Evolutionary conservation across 108 stramenopile species (phyloP).

Genomic region (Stephanodiscus minutulus): DNA sequence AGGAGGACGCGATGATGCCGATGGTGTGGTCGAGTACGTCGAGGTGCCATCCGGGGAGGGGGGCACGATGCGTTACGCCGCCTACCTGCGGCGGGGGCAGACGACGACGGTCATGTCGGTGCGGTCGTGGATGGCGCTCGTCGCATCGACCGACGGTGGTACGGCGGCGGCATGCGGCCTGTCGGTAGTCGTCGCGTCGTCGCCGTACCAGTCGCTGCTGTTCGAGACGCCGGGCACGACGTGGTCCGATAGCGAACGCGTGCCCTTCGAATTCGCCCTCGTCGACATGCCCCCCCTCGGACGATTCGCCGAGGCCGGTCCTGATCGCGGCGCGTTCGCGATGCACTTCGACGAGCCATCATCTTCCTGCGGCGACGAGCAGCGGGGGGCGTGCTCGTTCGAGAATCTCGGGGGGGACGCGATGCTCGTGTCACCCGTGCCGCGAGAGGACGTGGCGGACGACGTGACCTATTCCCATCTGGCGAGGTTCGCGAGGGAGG

Average conservation of each 20-base stretch:
- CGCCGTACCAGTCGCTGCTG: conserved; percentile 32
- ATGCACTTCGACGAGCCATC: conserved; percentile 37
- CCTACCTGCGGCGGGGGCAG: neutral
- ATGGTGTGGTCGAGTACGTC: conserved; percentile 13
- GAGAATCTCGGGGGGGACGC: conserved; percentile 70
- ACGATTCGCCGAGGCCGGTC: conserved; percentile 54
- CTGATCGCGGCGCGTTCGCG: conserved; percentile 58
- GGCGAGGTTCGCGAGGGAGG: conserved; percentile 59
- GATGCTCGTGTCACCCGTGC: conserved; percentile 52
- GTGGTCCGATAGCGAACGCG: conserved; percentile 8
- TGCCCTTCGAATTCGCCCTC: conserved; percentile 69
- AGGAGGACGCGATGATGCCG: no score
- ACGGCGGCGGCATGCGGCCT: conserved; percentile 28
- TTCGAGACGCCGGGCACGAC: conserved; percentile 47
- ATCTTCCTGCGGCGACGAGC: neutral
- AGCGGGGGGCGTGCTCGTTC: conserved; percentile 47
- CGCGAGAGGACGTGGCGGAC: conserved; percentile 18
- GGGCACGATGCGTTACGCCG: conserved; percentile 28
- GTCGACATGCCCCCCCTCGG: conserved; percentile 50
- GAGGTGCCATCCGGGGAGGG: conserved; percentile 30
- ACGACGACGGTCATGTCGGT: conserved; percentile 28
- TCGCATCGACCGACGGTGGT: conserved; percentile 9
- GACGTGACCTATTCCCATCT: conserved; percentile 56
- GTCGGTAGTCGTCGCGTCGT: conserved; percentile 34
- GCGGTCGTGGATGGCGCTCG: conserved; percentile 36